A percentile compares a stretch with the other conserved stretches of the same genome.
phyloP scores from a whole-genome alignment of 768 basidiomycete genomes.

The Fistulinella prunicolor region DNA sequence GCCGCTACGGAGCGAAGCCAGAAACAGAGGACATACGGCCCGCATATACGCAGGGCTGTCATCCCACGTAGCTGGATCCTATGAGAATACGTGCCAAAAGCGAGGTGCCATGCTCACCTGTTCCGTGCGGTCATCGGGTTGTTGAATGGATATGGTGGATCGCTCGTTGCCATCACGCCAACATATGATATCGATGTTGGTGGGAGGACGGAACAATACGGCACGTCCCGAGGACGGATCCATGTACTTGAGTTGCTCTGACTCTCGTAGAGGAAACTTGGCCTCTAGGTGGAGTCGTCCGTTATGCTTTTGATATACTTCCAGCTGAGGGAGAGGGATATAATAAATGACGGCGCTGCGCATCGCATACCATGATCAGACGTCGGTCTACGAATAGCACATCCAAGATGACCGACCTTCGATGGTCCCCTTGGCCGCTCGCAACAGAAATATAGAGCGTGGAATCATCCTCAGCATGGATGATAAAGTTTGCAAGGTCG shows the following conservation, averaged over 20 bases:
- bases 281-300: neutral
- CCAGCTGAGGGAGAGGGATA: neutral
- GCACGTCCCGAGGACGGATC: neutral
- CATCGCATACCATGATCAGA: neutral
- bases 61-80: neutral
- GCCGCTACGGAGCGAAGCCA: neutral
- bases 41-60: neutral
- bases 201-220: neutral
- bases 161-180: neutral
- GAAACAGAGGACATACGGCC: neutral
- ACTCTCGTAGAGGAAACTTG: neutral
- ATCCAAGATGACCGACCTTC: neutral
- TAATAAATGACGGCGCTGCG: neutral
- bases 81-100: neutral
- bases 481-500: neutral
- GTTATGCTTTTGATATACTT: neutral
- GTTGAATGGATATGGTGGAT: neutral
- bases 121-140: neutral
- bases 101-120: neutral
- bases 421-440: neutral
- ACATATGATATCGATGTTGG: neutral
- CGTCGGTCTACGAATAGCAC: neutral
- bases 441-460: neutral
- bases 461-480: neutral
- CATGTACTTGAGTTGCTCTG: neutral